Conservation (phyloP, 192 early-diverging fungal species). For the Irineochytrium annulatum region DNA sequence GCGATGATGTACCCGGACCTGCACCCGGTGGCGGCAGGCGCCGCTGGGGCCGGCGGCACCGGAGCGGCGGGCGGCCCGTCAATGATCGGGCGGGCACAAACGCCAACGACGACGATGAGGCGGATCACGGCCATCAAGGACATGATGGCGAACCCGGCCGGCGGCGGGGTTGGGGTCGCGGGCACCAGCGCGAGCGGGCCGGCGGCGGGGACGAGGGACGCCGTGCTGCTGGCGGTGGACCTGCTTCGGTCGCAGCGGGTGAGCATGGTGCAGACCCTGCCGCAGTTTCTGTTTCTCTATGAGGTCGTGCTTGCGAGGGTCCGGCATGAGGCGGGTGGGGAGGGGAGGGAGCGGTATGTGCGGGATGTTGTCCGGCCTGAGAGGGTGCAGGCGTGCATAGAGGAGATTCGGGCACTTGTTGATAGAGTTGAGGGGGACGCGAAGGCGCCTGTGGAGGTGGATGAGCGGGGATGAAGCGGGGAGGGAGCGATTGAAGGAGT, state of each 20-base stretch:
- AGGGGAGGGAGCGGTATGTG: no score
- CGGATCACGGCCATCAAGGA: not conserved
- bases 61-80: no score
- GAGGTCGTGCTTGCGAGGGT: constrained; percentile 54
- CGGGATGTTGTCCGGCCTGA: no score
- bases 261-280: constrained; percentile 75
- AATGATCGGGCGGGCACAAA: no score
- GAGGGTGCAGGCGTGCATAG: no score
- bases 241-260: constrained; percentile 73
- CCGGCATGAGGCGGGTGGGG: not conserved
- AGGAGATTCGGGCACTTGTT: no score
- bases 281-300: constrained; percentile 82
- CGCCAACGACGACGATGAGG: no score
- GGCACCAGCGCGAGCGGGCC: not conserved
- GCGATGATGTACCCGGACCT: constrained; percentile 16
- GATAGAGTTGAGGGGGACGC: no score
- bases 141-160: not conserved
- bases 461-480: no score
- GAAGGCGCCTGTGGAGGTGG: no score
- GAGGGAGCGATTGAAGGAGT: no score
- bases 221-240: constrained; percentile 58
- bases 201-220: constrained; percentile 43
- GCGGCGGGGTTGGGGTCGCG: not conserved
- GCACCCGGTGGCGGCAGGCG: not conserved
- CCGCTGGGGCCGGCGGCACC: not conserved